These are phyloP conservation scores for Candida stauntonica DNA, from an alignment of 805 yeast species.

Conservation along the genomic window DNA sequence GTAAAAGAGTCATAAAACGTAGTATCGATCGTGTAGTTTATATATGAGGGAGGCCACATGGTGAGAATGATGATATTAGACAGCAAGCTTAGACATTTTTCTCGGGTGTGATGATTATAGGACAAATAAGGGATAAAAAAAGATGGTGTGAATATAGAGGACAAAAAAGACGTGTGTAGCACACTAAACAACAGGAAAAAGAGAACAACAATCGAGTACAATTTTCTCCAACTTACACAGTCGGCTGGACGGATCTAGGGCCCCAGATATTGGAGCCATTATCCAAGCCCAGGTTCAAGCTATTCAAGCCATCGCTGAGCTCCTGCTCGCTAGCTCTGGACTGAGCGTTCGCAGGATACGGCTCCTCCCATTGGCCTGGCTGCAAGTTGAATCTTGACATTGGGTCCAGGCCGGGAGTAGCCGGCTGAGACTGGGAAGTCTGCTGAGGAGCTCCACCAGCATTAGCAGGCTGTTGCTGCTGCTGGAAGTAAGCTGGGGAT, in stretches of 20 bases:
- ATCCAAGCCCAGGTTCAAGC: constrained; percentile 24
- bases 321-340: constrained; percentile 18
- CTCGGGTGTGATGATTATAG: too few species aligned
- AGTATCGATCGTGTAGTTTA: neutral
- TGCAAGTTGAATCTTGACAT: constrained; percentile 24
- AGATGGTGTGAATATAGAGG: neutral
- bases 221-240: constrained; percentile 10
- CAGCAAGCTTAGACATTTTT: too few species aligned
- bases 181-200: neutral
- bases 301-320: constrained; percentile 23
- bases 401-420: constrained; percentile 29
- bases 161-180: neutral
- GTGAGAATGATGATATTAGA: too few species aligned
- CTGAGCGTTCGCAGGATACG: constrained; percentile 1
- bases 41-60: neutral
- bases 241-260: constrained; percentile 19
- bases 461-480: constrained; percentile 18
- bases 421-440: constrained; percentile 29
- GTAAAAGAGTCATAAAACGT: neutral
- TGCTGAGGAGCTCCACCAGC: too few species aligned
- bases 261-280: constrained; percentile 28
- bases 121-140: neutral
- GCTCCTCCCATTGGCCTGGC: constrained; percentile 11
- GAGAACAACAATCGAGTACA: too few species aligned
- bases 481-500: constrained; percentile 6